A percentile compares a stretch with the other conserved stretches of the same genome.
These are phyloP conservation scores for Cercospora sp. DNA, from an alignment of 2,329 filamentous ascomycete species.

Conservation along the genomic window DNA sequence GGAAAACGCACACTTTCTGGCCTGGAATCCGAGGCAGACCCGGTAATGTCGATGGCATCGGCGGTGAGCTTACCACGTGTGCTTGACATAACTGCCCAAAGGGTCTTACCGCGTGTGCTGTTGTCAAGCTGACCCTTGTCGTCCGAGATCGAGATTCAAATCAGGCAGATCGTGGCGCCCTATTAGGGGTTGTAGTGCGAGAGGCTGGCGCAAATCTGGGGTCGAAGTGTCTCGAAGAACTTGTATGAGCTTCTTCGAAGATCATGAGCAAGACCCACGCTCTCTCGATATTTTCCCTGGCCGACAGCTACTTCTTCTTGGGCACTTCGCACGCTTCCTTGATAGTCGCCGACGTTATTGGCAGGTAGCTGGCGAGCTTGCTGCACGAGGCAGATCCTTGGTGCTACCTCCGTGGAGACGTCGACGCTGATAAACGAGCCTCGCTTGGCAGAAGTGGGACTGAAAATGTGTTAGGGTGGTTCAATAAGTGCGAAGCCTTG, in stretches of 20 bases:
- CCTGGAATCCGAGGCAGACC: neutral
- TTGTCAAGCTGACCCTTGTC: neutral
- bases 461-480: neutral
- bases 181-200: neutral
- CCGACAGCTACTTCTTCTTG: neutral
- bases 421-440: neutral
- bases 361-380: neutral
- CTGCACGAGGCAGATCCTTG: neutral
- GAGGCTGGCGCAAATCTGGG: neutral
- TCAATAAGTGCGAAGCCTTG: neutral
- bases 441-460: neutral
- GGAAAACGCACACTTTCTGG: neutral
- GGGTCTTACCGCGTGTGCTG: neutral
- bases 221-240: neutral
- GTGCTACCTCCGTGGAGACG: neutral
- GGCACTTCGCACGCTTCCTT: neutral
- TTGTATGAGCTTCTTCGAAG: neutral
- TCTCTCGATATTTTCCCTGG: neutral
- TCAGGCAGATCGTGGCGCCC: slow-evolving; percentile 1
- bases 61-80: neutral
- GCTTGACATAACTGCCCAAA: slow-evolving; percentile 1
- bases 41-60: neutral
- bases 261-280: neutral
- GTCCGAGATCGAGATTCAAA: neutral
- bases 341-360: neutral